Percentiles rank a stretch among this genome's conserved stretches.
phyloP scores from a whole-genome alignment of 148 eudicot genomes.

The Gaultheria prostrata region DNA sequence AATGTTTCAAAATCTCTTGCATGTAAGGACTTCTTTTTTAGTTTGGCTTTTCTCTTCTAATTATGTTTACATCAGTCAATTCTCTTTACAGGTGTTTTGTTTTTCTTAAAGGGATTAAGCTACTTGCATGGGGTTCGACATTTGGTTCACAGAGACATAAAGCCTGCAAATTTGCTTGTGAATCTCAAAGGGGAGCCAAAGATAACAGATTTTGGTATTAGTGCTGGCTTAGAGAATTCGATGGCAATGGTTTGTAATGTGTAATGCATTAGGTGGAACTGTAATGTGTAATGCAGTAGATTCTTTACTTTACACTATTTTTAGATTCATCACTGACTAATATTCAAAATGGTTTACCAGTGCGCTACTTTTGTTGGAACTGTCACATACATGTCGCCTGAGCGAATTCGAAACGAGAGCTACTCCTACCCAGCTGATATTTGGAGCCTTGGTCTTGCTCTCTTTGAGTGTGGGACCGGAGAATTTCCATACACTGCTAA shows the following conservation, averaged over 20 bases:
- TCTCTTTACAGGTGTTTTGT: conserved; percentile 18
- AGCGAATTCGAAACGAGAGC: conserved; percentile 86
- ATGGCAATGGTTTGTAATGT: conserved; percentile 78
- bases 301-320: neutral
- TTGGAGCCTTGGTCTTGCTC: conserved; percentile 99
- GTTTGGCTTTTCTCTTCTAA: conserved; percentile 9
- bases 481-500: conserved; percentile 79
- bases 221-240: conserved; percentile 96
- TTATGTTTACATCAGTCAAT: neutral
- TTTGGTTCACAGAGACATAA: conserved; percentile 93
- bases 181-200: conserved; percentile 96
- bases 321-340: conserved; percentile 12
- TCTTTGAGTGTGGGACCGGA: conserved; percentile 94
- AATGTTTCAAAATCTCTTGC: conserved; percentile 71
- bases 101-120: conserved; percentile 60
- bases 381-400: conserved; percentile 98
- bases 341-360: conserved; percentile 36
- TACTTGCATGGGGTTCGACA: conserved; percentile 87
- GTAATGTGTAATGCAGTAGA: neutral
- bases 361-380: conserved; percentile 99
- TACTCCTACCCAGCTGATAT: conserved; percentile 99
- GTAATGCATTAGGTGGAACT: neutral
- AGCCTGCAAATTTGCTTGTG: conserved; percentile 94
- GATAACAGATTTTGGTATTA: conserved; percentile 97
- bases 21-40: conserved; percentile 29